These are phyloP conservation scores for Mercurialis annua DNA, from an alignment of 345 rosid genomes.

Conservation along the genomic window DNA sequence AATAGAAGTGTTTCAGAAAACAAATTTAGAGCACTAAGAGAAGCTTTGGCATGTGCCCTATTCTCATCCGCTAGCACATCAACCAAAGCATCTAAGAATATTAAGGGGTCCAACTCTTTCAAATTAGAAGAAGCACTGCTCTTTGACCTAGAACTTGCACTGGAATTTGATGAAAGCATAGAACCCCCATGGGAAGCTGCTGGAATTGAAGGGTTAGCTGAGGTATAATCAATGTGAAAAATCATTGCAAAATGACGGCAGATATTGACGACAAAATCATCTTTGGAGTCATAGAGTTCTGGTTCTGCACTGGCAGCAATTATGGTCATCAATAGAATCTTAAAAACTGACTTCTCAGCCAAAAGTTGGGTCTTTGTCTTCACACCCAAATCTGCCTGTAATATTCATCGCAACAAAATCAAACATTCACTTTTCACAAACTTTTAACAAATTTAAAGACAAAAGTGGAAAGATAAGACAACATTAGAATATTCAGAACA, in stretches of 20 bases:
- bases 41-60: constrained; percentile 89
- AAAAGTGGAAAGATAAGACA: not conserved
- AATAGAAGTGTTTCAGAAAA: constrained; percentile 88
- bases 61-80: constrained; percentile 93
- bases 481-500: not conserved
- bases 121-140: constrained; percentile 54
- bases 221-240: constrained; percentile 63
- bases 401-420: constrained; percentile 1
- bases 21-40: constrained; percentile 69
- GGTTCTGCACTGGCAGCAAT: constrained; percentile 84
- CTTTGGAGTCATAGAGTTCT: constrained; percentile 69
- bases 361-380: constrained; percentile 98
- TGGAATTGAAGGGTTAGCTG: constrained; percentile 49
- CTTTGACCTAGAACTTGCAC: constrained; percentile 56
- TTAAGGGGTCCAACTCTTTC: constrained; percentile 87
- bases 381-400: constrained; percentile 95
- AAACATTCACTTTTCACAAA: not conserved
- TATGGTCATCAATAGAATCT: constrained; percentile 75
- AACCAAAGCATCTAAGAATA: constrained; percentile 89
- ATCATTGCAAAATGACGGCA: constrained; percentile 95
- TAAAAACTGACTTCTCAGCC: constrained; percentile 98
- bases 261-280: constrained; percentile 73
- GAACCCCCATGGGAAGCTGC: constrained; percentile 50
- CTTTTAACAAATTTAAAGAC: not conserved
- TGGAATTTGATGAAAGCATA: constrained; percentile 45